Evolutionary conservation across 352 stramenopile genomes (phyloP).

Genomic region (Globisporangium iwayamae): DNA sequence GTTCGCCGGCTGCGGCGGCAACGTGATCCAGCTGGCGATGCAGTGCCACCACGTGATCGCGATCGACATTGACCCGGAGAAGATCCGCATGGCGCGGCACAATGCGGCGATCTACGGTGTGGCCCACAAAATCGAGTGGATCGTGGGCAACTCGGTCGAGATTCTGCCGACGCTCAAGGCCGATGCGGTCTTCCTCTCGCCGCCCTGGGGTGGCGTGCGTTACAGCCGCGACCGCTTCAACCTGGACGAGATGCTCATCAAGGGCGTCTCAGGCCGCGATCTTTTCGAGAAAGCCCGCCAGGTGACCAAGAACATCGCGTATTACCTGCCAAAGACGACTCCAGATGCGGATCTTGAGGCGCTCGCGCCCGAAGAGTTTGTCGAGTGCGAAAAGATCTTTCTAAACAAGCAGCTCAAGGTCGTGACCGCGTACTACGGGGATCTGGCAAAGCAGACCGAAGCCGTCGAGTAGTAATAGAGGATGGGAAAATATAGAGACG

Average conservation of each 20-base stretch:
- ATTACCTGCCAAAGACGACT: slow-evolving; percentile 80
- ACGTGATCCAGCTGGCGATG: slow-evolving; percentile 91
- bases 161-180: slow-evolving; percentile 72
- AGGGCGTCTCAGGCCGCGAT: slow-evolving; percentile 45
- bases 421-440: slow-evolving; percentile 79
- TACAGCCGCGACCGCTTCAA: slow-evolving; percentile 64
- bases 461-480: neutral
- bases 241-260: slow-evolving; percentile 66
- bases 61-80: slow-evolving; percentile 90
- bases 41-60: slow-evolving; percentile 88
- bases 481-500: neutral
- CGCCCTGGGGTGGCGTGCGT: slow-evolving; percentile 85
- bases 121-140: slow-evolving; percentile 89
- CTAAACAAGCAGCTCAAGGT: slow-evolving; percentile 81
- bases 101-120: slow-evolving; percentile 91
- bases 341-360: slow-evolving; percentile 43
- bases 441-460: slow-evolving; percentile 23
- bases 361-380: slow-evolving; percentile 40
- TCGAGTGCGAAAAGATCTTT: slow-evolving; percentile 79
- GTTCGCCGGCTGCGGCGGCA: slow-evolving; percentile 92
- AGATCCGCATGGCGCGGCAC: slow-evolving; percentile 88
- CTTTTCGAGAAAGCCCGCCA: slow-evolving; percentile 60
- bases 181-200: slow-evolving; percentile 90
- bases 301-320: slow-evolving; percentile 73
- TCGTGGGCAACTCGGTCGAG: slow-evolving; percentile 83